Evolutionary conservation across 768 basidiomycete genomes (phyloP), one percentile per base, ranked within the genome.

Genomic region (Lactarius deliciosus): DNA sequence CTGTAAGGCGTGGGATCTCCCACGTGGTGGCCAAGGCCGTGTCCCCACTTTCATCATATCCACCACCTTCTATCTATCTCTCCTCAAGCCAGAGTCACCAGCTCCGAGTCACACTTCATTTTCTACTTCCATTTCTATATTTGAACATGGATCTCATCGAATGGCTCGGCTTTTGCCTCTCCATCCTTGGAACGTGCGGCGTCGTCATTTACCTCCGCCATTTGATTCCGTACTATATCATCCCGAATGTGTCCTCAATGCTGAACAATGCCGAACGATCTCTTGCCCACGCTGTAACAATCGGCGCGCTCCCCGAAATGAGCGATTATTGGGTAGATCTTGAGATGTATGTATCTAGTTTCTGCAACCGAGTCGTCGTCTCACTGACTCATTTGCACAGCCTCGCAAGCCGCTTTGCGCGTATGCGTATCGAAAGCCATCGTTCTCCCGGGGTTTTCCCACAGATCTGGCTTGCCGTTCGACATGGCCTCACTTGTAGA

Each of bases 351-450:
- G 57, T 2, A 30, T n/a, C 6, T 50, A 15, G 36, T 38, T 15
- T 20, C 8, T 18, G 9, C 13, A 15, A 16, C 50, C 13, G 18
- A 5, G 34, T 6, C 36, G 6, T 53, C 25, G 13, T 47, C 34
- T 34, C 34, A 13, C 20, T 36, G 2, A 45, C 60, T 28, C n/a
- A 16, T 10, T 56, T 13, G n/a, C 43, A 50, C 65, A 66, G 55
- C 41, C 32, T 57, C 8, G 15, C 1, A 5, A 13, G 18, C 9
- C 25, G n/a, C 9, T 18, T 57, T 22, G 3, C 30, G 2, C 30
- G 18, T 8, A 25, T 63, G 40, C 61, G 61, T 8, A 59, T 40
- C 1, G 57, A 58, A 30, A 67, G 57, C 25, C 20, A 67, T n/a
- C 40, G 38, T 5, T 32, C 61, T 16, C 57, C 30, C 1, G 8